phyloP scores from a whole-genome alignment of 106 monocot species.

The Posidonia australis region DNA sequence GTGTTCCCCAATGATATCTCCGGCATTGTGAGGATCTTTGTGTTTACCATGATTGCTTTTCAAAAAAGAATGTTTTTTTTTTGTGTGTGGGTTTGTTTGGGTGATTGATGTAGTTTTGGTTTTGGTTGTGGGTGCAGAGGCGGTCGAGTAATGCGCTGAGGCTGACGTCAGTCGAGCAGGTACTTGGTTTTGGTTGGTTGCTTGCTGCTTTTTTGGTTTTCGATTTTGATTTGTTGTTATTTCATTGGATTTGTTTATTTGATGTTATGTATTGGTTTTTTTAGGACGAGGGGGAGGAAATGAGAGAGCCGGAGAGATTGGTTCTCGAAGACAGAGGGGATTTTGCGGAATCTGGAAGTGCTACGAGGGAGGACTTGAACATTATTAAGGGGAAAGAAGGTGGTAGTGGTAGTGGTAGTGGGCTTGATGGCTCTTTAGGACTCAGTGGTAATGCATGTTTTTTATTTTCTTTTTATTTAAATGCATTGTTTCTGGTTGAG shows the following conservation, averaged over 20 bases:
- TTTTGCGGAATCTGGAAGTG: background rate
- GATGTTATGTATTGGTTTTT: background rate
- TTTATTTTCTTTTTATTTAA: background rate
- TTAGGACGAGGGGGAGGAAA: conserved; percentile 15
- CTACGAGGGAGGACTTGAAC: background rate
- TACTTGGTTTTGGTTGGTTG: background rate
- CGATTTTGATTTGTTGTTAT: background rate
- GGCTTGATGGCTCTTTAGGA: background rate
- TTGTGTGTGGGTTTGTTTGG: background rate
- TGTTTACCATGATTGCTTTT: background rate
- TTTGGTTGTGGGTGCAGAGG: conserved; percentile 14
- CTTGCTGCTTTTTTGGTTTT: background rate
- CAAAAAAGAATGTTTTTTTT: background rate
- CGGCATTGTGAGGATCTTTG: conserved; percentile 9
- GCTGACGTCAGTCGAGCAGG: conserved; percentile 15
- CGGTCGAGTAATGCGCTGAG: conserved; percentile 5
- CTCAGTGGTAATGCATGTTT: background rate
- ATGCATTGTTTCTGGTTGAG: background rate
- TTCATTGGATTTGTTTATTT: background rate
- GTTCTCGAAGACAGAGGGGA: conserved; percentile 12
- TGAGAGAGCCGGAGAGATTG: conserved; percentile 15
- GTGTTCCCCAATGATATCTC: conserved; percentile 16
- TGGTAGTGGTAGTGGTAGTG: background rate
- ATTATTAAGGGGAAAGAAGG: background rate
- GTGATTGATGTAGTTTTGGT: background rate